phyloP scores from a whole-genome alignment of 176 grass and related monocot species.

The Rhynchospora pubera region DNA sequence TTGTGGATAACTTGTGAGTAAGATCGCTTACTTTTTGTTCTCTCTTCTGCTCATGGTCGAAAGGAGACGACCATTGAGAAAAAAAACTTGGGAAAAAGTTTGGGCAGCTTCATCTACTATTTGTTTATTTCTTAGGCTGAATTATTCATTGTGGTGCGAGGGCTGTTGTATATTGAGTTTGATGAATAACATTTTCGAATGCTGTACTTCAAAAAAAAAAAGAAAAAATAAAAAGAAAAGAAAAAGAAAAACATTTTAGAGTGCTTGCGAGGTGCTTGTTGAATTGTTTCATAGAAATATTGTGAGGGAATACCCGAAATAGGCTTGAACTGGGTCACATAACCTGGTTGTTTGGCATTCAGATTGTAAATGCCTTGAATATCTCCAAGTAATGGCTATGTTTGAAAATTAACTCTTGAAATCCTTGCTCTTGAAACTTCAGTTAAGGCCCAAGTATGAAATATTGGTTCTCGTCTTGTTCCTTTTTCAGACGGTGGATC shows the following conservation, averaged over 20 bases:
- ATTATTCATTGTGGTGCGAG: neutral
- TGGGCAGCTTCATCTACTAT: neutral
- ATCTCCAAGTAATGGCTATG: neutral
- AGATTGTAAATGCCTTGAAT: neutral
- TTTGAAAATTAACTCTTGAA: neutral
- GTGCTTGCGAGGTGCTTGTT: neutral
- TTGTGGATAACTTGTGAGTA: too few relatives aligned
- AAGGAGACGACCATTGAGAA: neutral
- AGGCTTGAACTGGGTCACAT: neutral
- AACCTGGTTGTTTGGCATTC: neutral
- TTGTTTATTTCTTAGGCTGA: neutral
- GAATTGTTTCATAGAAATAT: neutral
- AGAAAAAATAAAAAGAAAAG: too few relatives aligned
- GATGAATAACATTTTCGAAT: neutral
- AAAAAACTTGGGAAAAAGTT: neutral
- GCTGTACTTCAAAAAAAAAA: neutral
- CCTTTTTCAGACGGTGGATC: conserved; percentile 68
- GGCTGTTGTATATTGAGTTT: neutral
- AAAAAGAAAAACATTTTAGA: neutral
- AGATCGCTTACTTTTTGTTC: neutral
- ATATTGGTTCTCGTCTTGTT: neutral
- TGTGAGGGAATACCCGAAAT: neutral
- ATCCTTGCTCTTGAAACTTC: neutral
- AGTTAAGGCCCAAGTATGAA: neutral
- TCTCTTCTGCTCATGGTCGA: neutral